phyloP scores from a whole-genome alignment of 2,329 filamentous ascomycete species.

The Fusarium protoensiforme region DNA sequence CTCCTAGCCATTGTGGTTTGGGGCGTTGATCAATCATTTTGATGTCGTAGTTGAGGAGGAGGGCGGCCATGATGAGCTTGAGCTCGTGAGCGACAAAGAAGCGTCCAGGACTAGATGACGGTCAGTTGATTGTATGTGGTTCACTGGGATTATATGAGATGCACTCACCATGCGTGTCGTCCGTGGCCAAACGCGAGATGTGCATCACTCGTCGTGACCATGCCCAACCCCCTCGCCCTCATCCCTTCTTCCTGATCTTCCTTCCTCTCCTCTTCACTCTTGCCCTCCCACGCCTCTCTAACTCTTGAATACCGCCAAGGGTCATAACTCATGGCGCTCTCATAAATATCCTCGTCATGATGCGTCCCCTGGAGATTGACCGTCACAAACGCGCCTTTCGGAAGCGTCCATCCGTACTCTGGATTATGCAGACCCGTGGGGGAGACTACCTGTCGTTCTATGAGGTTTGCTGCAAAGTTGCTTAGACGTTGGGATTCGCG shows the following conservation, averaged over 20 bases:
- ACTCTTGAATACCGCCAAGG: slow-evolving; percentile 60
- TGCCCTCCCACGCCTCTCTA: slow-evolving; percentile 52
- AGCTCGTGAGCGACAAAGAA: slow-evolving; percentile 68
- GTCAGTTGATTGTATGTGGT: neutral
- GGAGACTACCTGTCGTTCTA: slow-evolving; percentile 58
- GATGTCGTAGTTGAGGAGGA: slow-evolving; percentile 65
- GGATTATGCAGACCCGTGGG: slow-evolving; percentile 56
- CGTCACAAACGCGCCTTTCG: slow-evolving; percentile 55
- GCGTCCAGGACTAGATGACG: slow-evolving; percentile 56
- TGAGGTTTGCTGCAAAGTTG: slow-evolving; percentile 58
- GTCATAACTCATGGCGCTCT: slow-evolving; percentile 56
- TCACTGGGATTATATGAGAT: neutral
- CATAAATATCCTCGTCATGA: slow-evolving; percentile 58
- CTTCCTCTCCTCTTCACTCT: slow-evolving; percentile 42
- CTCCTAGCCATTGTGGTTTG: slow-evolving; percentile 56
- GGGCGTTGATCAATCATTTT: slow-evolving; percentile 54
- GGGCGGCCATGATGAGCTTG: slow-evolving; percentile 64
- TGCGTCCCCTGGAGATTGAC: slow-evolving; percentile 58
- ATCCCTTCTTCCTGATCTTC: slow-evolving; percentile 42
- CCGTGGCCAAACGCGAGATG: slow-evolving; percentile 69
- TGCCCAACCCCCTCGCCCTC: slow-evolving; percentile 54
- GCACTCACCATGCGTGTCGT: slow-evolving; percentile 58
- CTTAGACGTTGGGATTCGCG: slow-evolving; percentile 64
- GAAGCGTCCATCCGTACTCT: slow-evolving; percentile 46
- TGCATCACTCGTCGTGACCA: slow-evolving; percentile 63